Conservation (phyloP, 2,329 filamentous ascomycete genomes). For the Cordyceps tenuipes region DNA sequence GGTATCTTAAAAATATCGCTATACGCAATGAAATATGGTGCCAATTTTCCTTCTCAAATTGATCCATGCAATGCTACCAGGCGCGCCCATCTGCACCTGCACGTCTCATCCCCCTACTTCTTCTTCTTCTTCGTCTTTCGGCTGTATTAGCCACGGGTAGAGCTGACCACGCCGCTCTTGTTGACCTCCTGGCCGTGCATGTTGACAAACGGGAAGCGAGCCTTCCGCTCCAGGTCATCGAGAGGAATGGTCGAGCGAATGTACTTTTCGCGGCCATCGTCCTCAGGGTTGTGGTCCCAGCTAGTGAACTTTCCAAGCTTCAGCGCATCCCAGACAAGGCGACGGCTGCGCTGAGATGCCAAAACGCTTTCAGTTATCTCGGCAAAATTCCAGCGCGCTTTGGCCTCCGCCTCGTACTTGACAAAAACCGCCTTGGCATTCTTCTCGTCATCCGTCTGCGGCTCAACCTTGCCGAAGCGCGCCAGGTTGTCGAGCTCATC, state of each 20-base stretch:
- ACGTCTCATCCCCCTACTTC: too few species aligned
- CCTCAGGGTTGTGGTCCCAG: conserved; percentile 78
- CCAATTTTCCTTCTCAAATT: background rate
- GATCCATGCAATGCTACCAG: background rate
- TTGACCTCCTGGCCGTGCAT: conserved; percentile 41
- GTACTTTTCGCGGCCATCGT: conserved; percentile 65
- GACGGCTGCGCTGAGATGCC: conserved; percentile 67
- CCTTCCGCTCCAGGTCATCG: conserved; percentile 69
- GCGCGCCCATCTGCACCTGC: background rate
- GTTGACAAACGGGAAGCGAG: conserved; percentile 62
- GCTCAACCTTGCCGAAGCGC: conserved; percentile 32
- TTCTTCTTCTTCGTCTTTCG: background rate
- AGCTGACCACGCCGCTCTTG: conserved; percentile 25
- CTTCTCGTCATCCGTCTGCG: conserved; percentile 35
- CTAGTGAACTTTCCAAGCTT: conserved; percentile 66
- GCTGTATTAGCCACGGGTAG: conserved; percentile 23
- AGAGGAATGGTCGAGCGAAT: conserved; percentile 77
- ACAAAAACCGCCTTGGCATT: conserved; percentile 44
- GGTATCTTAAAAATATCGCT: conserved; percentile 4
- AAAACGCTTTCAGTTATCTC: conserved; percentile 68
- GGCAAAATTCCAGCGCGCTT: conserved; percentile 71
- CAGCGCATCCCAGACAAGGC: conserved; percentile 72
- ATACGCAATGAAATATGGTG: background rate
- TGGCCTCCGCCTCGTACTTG: conserved; percentile 66
- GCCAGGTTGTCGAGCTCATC: conserved; percentile 68